phyloP scores from a whole-genome alignment of 2,329 filamentous ascomycete species.

The Lizonia empirigonia region DNA sequence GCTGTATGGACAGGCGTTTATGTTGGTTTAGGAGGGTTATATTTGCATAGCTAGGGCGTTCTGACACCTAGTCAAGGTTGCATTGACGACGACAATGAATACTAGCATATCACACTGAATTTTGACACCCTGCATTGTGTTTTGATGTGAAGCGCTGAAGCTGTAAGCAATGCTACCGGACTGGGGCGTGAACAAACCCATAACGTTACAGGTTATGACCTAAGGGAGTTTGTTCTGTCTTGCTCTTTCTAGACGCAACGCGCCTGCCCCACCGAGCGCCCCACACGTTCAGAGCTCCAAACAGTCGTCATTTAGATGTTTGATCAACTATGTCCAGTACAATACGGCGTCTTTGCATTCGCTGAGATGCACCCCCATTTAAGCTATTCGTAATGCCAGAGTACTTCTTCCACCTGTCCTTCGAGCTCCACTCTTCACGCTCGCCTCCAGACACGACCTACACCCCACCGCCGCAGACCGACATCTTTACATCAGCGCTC shows the following conservation, averaged over 20 bases:
- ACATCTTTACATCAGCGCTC: conserved; percentile 54
- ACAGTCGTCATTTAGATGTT: conserved; percentile 5
- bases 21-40: conserved; percentile 18
- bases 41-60: conserved; percentile 39
- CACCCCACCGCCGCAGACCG: conserved; percentile 48
- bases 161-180: too few relatives aligned
- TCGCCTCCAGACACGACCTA: conserved; percentile 43
- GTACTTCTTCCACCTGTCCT: conserved; percentile 67
- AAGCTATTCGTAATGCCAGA: conserved; percentile 57
- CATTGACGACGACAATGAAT: conserved; percentile 18
- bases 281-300: conserved; percentile 1
- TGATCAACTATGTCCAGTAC: neutral
- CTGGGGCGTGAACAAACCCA: too few relatives aligned
- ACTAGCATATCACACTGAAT: neutral
- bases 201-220: too few relatives aligned
- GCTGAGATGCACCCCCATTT: conserved; percentile 21
- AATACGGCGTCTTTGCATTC: neutral
- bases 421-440: conserved; percentile 61
- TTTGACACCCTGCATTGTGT: neutral
- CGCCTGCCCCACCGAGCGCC: conserved; percentile 10
- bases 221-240: too few relatives aligned
- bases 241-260: conserved; percentile 3
- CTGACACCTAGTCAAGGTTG: conserved; percentile 10
- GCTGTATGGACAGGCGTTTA: conserved; percentile 20
- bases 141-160: too few relatives aligned